A percentile compares a stretch with the other conserved stretches of the same genome.
phyloP scores from a whole-genome alignment of 306 rosid genomes.

The Vicia faba region DNA sequence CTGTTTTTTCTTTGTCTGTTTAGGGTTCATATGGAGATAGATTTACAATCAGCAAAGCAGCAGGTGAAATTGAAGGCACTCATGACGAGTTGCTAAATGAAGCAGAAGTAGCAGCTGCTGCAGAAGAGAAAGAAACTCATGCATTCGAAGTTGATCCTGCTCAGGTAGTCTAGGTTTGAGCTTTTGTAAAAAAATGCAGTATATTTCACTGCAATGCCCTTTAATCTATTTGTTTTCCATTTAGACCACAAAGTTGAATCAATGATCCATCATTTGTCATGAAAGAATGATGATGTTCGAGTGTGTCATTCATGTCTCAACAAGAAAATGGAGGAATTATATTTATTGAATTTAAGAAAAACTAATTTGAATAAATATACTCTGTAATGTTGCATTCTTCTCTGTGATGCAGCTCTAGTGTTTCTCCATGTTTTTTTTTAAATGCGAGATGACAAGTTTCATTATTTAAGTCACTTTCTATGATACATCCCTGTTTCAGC shows the following conservation, averaged over 20 bases:
- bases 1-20: slow-evolving; percentile 19
- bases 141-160: slow-evolving; percentile 80
- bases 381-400: slow-evolving; percentile 18
- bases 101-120: slow-evolving; percentile 89
- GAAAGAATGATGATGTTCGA: slow-evolving; percentile 7
- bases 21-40: slow-evolving; percentile 74
- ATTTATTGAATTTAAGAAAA: background rate
- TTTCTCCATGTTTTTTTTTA: slow-evolving; percentile 14
- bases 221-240: slow-evolving; percentile 5
- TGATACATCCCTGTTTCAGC: slow-evolving; percentile 2
- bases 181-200: slow-evolving; percentile 9
- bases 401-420: slow-evolving; percentile 17
- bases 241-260: slow-evolving; percentile 13
- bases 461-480: background rate
- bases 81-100: slow-evolving; percentile 76
- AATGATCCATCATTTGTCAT: slow-evolving; percentile 15
- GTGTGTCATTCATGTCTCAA: slow-evolving; percentile 18
- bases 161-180: slow-evolving; percentile 57
- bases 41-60: slow-evolving; percentile 82
- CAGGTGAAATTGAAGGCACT: slow-evolving; percentile 71
- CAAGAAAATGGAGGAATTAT: background rate
- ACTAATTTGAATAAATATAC: background rate
- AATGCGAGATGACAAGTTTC: slow-evolving; percentile 1
- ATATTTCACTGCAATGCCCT: background rate
- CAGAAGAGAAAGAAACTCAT: slow-evolving; percentile 91